Evolutionary conservation across 2,329 filamentous ascomycete species (phyloP).

Genomic region (Lachnellula occidentalis): DNA sequence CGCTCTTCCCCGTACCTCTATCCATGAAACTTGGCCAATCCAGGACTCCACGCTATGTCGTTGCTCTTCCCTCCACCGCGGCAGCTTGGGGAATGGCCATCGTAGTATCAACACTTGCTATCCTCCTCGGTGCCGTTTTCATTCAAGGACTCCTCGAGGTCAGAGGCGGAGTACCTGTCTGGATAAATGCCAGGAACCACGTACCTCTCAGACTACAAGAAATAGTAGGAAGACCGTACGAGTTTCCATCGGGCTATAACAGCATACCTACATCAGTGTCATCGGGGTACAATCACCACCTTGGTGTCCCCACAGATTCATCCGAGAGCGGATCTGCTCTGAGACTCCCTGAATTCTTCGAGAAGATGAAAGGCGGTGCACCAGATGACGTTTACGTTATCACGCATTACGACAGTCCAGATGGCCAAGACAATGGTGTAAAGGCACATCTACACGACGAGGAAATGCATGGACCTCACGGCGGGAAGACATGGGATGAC

Average conservation of each 20-base stretch:
- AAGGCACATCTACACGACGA: conserved; percentile 24
- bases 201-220: conserved; percentile 25
- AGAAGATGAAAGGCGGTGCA: conserved; percentile 9
- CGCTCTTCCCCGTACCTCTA: conserved; percentile 29
- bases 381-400: conserved; percentile 11
- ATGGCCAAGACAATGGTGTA: conserved; percentile 2
- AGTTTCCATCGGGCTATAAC: conserved; percentile 19
- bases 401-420: background rate
- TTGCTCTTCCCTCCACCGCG: conserved; percentile 26
- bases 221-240: conserved; percentile 23
- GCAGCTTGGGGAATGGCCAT: conserved; percentile 20
- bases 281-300: conserved; percentile 5
- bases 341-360: conserved; percentile 12
- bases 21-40: conserved; percentile 27
- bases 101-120: conserved; percentile 18
- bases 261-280: background rate
- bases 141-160: conserved; percentile 30
- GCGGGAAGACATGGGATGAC: conserved; percentile 28
- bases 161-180: conserved; percentile 19
- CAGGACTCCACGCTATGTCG: conserved; percentile 28
- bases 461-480: conserved; percentile 17
- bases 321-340: background rate
- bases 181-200: conserved; percentile 21
- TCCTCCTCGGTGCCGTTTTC: conserved; percentile 22
- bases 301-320: conserved; percentile 5